These are phyloP conservation scores for Fraxinus sp. DNA, from an alignment of 305 asterid species.

Conservation along the genomic window DNA sequence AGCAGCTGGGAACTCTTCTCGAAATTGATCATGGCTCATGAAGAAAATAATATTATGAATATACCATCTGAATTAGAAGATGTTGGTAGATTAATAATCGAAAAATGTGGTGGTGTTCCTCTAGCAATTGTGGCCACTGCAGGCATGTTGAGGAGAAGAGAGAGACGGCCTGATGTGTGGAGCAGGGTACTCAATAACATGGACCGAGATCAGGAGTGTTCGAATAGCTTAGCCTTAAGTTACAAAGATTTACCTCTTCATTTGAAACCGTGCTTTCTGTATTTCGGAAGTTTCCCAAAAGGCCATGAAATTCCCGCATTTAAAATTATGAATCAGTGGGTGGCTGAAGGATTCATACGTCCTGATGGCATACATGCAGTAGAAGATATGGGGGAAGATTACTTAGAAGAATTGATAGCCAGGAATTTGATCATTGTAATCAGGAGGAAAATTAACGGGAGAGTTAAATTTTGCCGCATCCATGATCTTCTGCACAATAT, in stretches of 20 bases:
- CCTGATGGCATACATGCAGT: not conserved
- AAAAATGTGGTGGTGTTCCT: not conserved
- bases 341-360: not conserved
- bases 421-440: not conserved
- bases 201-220: not conserved
- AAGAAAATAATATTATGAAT: not conserved
- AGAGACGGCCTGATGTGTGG: not conserved
- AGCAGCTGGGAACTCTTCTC: slow-evolving; percentile 3
- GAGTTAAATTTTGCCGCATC: slow-evolving; percentile 3
- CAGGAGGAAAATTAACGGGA: not conserved
- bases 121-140: not conserved
- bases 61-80: not conserved
- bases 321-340: not conserved
- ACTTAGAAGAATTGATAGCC: not conserved
- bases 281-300: not conserved
- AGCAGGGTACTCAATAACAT: not conserved
- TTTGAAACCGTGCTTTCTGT: slow-evolving; percentile 4
- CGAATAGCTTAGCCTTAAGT: not conserved
- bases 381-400: not conserved
- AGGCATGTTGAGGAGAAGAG: not conserved
- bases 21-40: not conserved
- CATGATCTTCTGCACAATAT: not conserved
- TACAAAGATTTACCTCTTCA: not conserved
- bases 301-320: not conserved
- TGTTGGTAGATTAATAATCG: not conserved